A percentile compares a stretch with the other conserved stretches of the same genome.
These are phyloP conservation scores for Aspergillus ellipticus DNA, from an alignment of 495 filamentous ascomycete genomes.

Conservation along the genomic window DNA sequence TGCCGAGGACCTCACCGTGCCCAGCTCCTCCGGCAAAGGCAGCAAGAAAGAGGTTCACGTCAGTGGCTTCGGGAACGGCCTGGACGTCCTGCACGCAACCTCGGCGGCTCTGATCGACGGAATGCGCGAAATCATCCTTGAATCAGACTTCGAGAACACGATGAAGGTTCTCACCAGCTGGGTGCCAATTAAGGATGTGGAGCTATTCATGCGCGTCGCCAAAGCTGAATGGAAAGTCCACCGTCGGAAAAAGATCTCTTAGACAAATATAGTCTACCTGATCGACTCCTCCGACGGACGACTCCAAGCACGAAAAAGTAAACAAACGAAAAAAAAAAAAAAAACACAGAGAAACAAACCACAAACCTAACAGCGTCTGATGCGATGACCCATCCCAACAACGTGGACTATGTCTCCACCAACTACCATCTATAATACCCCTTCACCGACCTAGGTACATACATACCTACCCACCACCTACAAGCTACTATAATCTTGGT, in stretches of 20 bases:
- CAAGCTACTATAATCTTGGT: not conserved
- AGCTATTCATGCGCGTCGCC: constrained; percentile 91
- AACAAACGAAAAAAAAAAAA: too few relatives aligned
- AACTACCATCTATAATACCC: not conserved
- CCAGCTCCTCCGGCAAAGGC: constrained; percentile 47
- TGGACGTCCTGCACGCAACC: constrained; percentile 89
- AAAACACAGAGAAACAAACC: not conserved
- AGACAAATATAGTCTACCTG: too few relatives aligned
- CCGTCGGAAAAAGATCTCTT: constrained; percentile 43
- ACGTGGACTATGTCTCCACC: not conserved
- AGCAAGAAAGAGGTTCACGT: constrained; percentile 13
- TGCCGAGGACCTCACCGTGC: constrained; percentile 31
- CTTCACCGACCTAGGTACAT: not conserved
- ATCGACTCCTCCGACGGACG: too few relatives aligned
- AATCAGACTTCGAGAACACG: constrained; percentile 93
- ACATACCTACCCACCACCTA: not conserved
- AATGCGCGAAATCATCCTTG: constrained; percentile 83
- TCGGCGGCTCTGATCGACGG: constrained; percentile 90
- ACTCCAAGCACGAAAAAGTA: too few relatives aligned
- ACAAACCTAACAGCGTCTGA: not conserved
- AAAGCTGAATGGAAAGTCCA: constrained; percentile 84
- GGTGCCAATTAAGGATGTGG: constrained; percentile 93
- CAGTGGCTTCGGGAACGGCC: constrained; percentile 57
- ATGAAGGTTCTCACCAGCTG: constrained; percentile 98
- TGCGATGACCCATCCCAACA: constrained; percentile 1